Evolutionary conservation across 768 basidiomycete genomes (phyloP).

Genomic region (Lanmaoa pseudosensibilis): DNA sequence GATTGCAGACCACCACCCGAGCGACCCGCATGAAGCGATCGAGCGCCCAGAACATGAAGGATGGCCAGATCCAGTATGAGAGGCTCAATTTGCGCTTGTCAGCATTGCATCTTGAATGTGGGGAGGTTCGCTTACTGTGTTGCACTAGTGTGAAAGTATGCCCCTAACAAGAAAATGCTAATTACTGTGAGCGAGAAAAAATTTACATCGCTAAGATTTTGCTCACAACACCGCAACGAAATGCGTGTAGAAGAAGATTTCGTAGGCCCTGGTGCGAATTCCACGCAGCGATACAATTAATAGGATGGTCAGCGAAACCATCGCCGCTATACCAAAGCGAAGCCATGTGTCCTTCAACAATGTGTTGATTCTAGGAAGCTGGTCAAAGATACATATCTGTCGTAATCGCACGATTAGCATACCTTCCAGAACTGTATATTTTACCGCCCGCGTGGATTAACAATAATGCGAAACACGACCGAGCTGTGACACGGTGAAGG

Average conservation of each 20-base stretch:
- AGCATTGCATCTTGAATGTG: background rate
- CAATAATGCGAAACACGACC: conserved; percentile 45
- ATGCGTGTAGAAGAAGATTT: conserved; percentile 53
- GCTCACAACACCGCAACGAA: conserved; percentile 43
- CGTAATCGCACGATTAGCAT: background rate
- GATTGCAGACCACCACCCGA: conserved; percentile 46
- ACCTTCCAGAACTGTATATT: conserved; percentile 6
- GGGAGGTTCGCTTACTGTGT: conserved; percentile 9
- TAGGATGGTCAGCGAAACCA: conserved; percentile 42
- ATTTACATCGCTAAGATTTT: fast-evolving
- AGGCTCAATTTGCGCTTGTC: conserved; percentile 2
- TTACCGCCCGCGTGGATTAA: conserved; percentile 46
- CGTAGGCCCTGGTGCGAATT: conserved; percentile 47
- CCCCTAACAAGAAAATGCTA: conserved; percentile 38
- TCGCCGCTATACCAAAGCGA: conserved; percentile 37
- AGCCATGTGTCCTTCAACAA: conserved; percentile 19
- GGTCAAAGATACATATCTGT: background rate
- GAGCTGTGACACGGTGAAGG: conserved; percentile 50
- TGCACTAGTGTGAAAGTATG: conserved; percentile 41
- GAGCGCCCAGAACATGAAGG: conserved; percentile 36
- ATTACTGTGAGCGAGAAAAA: conserved; percentile 3
- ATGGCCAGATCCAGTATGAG: conserved; percentile 34
- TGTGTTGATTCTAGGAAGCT: background rate
- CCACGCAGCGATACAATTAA: conserved; percentile 49
- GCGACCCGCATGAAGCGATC: conserved; percentile 51